Base-by-base conservation (phyloP, 2,329 filamentous ascomycete genomes). In the Claviceps sp. region DNA sequence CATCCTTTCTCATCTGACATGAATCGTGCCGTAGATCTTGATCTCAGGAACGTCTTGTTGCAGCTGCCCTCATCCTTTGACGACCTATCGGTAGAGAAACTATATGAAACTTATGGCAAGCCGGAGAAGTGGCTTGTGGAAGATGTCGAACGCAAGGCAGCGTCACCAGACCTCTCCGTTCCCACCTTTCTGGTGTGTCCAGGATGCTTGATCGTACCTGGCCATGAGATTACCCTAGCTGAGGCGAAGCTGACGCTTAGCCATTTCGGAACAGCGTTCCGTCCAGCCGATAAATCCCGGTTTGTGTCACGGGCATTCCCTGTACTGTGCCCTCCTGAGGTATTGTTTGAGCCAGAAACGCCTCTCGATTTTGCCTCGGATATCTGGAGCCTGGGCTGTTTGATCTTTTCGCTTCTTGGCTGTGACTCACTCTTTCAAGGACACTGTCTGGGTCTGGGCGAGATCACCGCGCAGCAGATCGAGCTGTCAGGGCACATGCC, bases 11-110 rank as follows among this genome's bases (percentile, higher is more conserved):
- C 39, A 17, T 19, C 44, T 50, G 34, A 51, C 39, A 4, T 22
- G 5, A 26, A 26, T 26, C 14, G 7, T 48, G 7, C 39, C 13
- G 38, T 26, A 62, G 66, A 63, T 53, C 54, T 70, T 46, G 63
- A 70, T 50, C 50, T 60, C 3, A 64, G 65, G 16, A 70, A 70
- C 51, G 43, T 66, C 26, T 60, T 69, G 19, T 56, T 70, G 37
- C 59, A 49, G 41, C 40, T 56, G 43, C 52, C 59, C 4, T 56
- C 55, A 5, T 43, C 49, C 3, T 55, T 65, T 16, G 50, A 64
- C 17, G 38, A 41, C 11, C 50, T 62, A 4, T 61, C 62, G 16
- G 45, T 54, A 13, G 40, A 59, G 37, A 44, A 65, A 39, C 26
- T 65, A 0, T 64, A 72, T 26, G 24, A 26, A 26, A 26, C 24